Base-by-base conservation (phyloP, 176 grass and related monocot genomes). In the Saccharum spontaneum region DNA sequence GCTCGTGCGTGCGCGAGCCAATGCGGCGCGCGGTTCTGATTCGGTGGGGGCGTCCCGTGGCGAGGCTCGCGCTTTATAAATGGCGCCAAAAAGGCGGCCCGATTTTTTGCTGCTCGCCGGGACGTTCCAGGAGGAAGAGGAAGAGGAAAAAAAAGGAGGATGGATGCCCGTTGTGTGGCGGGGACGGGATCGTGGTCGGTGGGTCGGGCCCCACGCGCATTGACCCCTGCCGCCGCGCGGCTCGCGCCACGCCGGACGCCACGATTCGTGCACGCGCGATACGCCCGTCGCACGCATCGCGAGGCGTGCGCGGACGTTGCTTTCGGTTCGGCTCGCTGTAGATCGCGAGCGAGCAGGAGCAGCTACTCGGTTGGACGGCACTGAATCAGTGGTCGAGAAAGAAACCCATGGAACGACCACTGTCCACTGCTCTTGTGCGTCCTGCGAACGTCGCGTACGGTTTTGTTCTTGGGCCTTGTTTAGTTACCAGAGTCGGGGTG, bases 1-100 rank as follows among this genome's bases (percentile, higher is more conserved):
- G 71, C 26, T 34, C 33, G 83, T 38, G 34, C 5, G 30, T 45
- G 38, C 23, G 82, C 4, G 84, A 83, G 89, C 77, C 90, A 94
- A 94, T 88, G 84, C 34, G 87, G 86, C 76, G 67, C 78, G 67
- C 14, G 78, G 74, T 83, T 77, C 69, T 77, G 90, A 90, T 95
- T 76, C 68, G 82, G 28, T 0, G 88, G 37, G 1, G 85, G 69
- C 18, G 20, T 1, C 67, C 33, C 17, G 49, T 81, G 14, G 37
- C 30, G 68, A 66, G n/a, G 22, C 69, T 64, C 80, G 79, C 46
- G 85, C 69, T 87, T 91, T 91, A 91, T 87, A 89, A 91, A 24
- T 61, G n/a, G 28, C 12, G 10, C 60, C 26, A 36, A 39, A 78
- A 86, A 81, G 83, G 79, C 45, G 18, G 17, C 20, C 52, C 50